A percentile compares a stretch with the other conserved stretches of the same genome.
These are phyloP conservation scores for Boletus barrowsii DNA, from an alignment of 768 basidiomycete species.

Conservation along the genomic window DNA sequence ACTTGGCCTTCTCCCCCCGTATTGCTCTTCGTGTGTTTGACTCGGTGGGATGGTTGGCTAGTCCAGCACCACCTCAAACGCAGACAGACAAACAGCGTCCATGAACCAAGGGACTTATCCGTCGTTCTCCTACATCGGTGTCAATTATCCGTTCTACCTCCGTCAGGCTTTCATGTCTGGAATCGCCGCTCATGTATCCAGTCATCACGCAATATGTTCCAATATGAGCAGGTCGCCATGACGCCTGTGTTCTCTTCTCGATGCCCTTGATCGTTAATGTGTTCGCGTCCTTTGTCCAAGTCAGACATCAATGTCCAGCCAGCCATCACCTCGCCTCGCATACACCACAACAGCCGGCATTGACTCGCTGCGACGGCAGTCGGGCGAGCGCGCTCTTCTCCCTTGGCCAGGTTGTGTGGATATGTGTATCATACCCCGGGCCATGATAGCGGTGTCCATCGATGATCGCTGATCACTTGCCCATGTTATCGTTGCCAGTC, in stretches of 20 bases:
- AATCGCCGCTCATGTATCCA: neutral
- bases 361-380: neutral
- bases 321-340: neutral
- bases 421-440: neutral
- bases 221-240: neutral
- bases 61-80: slow-evolving; percentile 4
- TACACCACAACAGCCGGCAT: neutral
- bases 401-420: neutral
- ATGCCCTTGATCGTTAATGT: neutral
- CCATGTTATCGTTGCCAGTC: neutral
- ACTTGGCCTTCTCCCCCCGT: neutral
- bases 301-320: neutral
- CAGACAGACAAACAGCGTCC: slow-evolving; percentile 3
- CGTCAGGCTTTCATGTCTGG: neutral
- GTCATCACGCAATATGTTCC: slow-evolving; percentile 1
- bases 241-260: neutral
- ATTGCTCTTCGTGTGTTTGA: neutral
- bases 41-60: neutral
- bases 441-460: no score
- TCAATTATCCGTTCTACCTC: neutral
- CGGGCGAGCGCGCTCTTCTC: no score
- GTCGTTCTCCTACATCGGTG: neutral
- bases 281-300: neutral
- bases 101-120: slow-evolving; percentile 1
- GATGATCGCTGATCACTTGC: no score